Base-by-base conservation (phyloP, 306 rosid species). In the Vicia faba region DNA sequence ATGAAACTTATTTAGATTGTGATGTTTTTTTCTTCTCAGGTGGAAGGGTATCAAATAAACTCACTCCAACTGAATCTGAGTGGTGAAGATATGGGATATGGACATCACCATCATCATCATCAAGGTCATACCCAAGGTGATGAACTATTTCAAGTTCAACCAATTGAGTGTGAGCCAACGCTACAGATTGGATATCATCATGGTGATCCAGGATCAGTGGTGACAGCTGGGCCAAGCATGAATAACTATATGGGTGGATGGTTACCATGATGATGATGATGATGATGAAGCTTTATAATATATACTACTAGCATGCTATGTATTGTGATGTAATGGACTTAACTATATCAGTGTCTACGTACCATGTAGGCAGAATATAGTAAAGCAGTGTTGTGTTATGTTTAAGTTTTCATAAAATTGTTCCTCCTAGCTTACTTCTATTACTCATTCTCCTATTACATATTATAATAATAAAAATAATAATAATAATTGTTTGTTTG, bases 141-240 rank as follows among this genome's bases (percentile, higher is more conserved):
- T 83, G 83, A 66, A 69, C 81, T 91, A 81, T 86, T 79, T 54
- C 96, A 91, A 50, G 84, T 79, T 54, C 96, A 91, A 50, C 85
- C 78, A 57, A 63, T 91, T 38, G 91, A 90, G 5, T 86, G 91
- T 62, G 96, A 91, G 53, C 97, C 93, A 69, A 86, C 96, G 13
- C 72, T 91, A 68, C 93, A 88, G 65, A 88, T 88, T 68, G 97
- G 93, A 96, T 45, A 33, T 33, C 38, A 33, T 81, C 93, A 80
- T 57, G 51, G 68, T 33, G 90, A 83, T 73, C 85, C 82, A 12
- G 84, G 85, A 66, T 53, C 85, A 72, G 84, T 81, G 65, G 90
- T 84, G 62, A 75, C 87, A n/a, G 86, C 91, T 8, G 96, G 95
- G 0, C 89, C 95, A 73, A 83, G 91, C 84, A 68, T 87, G 89